These are phyloP conservation scores for Pleurozium schreberi DNA, from an alignment of 225 moss, liverwort and hornwort species.

Conservation along the genomic window DNA sequence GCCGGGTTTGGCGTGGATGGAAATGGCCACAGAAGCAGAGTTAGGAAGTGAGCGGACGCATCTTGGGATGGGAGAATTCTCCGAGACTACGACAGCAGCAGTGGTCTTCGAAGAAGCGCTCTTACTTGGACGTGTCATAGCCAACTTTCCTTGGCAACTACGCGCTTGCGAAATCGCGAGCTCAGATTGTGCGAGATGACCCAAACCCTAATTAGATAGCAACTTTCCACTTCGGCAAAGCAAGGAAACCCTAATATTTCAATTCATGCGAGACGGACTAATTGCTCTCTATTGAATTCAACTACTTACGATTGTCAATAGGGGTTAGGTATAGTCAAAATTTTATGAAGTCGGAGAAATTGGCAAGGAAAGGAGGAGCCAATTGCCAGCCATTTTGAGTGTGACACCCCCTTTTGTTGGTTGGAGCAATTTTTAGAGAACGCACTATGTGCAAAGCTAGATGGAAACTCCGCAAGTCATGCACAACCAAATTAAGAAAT, in stretches of 20 bases:
- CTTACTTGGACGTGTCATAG: constrained; percentile 5
- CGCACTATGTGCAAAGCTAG: too few relatives aligned
- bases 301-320: too few relatives aligned
- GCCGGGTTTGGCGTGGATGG: constrained; percentile 56
- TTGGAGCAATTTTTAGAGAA: too few relatives aligned
- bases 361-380: too few relatives aligned
- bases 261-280: background rate
- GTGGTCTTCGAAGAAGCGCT: background rate
- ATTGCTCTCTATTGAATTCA: background rate
- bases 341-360: too few relatives aligned
- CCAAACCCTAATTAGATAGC: background rate
- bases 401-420: too few relatives aligned
- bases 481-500: too few relatives aligned
- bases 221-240: too few relatives aligned
- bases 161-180: background rate
- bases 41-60: constrained; percentile 21
- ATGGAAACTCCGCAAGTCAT: too few relatives aligned
- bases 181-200: background rate
- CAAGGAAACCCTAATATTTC: background rate
- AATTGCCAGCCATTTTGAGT: too few relatives aligned
- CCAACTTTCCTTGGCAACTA: background rate
- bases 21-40: constrained; percentile 38
- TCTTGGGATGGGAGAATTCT: background rate
- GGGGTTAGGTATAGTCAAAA: too few relatives aligned
- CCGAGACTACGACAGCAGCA: background rate